Evolutionary conservation across 345 rosid species (phyloP), one percentile per base, ranked within the genome.

Genomic region (Rhodomyrtus tomentosa): DNA sequence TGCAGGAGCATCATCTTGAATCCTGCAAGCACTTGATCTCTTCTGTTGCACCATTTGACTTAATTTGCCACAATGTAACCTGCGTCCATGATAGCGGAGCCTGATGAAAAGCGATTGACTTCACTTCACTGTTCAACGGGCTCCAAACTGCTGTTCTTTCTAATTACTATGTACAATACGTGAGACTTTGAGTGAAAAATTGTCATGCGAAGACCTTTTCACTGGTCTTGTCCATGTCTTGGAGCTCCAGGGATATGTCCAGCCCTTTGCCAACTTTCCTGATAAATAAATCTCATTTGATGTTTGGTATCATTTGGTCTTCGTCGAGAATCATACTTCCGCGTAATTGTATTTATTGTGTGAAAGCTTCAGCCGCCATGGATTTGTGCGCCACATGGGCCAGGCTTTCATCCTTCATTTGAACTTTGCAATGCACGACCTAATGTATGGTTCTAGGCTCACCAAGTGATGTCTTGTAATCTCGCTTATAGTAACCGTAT

Each of bases 11-110:
- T 36, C 76, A 68, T 38, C 38, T 68, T 38, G 18, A 6, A 36
- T 29, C 95, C 95, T 83, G 99, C 95, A 79, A 96, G 95, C 82
- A 91, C 96, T 91, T 94, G 96, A 82, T 95, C 98, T 86, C 91
- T 90, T 85, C 96, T 2, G 91, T 95, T 54, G 93, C 89, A 32
- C 98, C 99, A 4, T 91, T 93, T 85, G 94, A 85, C 89, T 96
- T 92, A 81, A 94, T 98, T 83, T 93, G 96, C 98, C 15, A 91
- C 96, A 0, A 94, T 89, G 90, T 92, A 93, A 82, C 94, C 92
- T 13, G 96, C 92, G 85, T 95, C 98, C 25, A 94, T 95, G 82
- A 53, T 74, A 82, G 73, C n/a, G 32, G 73, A n/a, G 20, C 85
- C 50, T 59, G 85, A 48, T 48, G 82, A 27, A 84, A 53, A 1